Evolutionary conservation across 176 grass and related monocot genomes (phyloP).

Genomic region (Bonia amplexicaulis): DNA sequence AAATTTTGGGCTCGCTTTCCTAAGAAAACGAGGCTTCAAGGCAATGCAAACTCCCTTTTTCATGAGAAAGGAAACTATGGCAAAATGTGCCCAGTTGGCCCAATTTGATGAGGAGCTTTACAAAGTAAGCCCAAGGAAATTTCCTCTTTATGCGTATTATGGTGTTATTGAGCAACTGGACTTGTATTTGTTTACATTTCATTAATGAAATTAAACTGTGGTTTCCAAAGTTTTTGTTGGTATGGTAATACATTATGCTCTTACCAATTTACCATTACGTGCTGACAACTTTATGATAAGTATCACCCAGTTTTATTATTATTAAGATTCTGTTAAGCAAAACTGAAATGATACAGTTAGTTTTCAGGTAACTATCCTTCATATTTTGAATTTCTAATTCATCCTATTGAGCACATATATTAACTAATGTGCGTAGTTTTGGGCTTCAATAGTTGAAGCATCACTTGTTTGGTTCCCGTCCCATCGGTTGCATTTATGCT

Average conservation of each 20-base stretch:
- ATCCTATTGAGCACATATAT: background rate
- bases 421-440: background rate
- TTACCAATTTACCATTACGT: background rate
- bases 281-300: background rate
- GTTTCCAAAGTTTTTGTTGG: background rate
- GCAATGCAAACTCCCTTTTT: constrained; percentile 94
- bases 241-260: background rate
- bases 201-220: background rate
- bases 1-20: constrained; percentile 82
- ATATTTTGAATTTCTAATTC: background rate
- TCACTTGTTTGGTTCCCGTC: background rate
- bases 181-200: background rate
- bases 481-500: background rate
- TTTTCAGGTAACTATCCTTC: background rate
- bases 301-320: background rate
- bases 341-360: background rate
- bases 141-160: background rate
- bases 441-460: background rate
- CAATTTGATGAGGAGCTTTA: constrained; percentile 96
- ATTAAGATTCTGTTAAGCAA: background rate
- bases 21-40: constrained; percentile 44
- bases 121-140: constrained; percentile 45
- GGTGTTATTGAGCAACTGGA: background rate
- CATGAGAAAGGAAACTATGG: constrained; percentile 97
- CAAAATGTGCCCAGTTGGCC: constrained; percentile 86